These are phyloP conservation scores for Fusarium dlaminii DNA, from an alignment of 2,329 filamentous ascomycete species.

Conservation along the genomic window DNA sequence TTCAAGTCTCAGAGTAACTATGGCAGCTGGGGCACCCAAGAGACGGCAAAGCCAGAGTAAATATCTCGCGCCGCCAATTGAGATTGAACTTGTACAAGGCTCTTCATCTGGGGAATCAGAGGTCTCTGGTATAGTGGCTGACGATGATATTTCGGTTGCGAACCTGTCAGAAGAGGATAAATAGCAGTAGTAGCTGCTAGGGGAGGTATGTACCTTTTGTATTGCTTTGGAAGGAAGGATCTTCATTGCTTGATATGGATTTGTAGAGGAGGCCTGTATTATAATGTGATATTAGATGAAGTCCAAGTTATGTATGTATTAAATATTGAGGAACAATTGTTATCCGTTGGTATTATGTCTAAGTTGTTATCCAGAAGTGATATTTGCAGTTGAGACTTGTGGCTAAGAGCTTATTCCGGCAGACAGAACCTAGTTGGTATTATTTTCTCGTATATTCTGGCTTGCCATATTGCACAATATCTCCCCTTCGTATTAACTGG, in stretches of 20 bases:
- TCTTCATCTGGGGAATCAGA: neutral
- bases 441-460: neutral
- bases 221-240: neutral
- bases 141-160: neutral
- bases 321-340: neutral
- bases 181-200: neutral
- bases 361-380: too few relatives aligned
- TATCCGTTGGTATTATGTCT: too few relatives aligned
- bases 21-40: neutral
- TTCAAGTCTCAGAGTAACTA: neutral
- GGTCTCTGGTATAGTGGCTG: neutral
- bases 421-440: too few relatives aligned
- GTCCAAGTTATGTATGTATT: too few relatives aligned
- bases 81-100: neutral
- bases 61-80: neutral
- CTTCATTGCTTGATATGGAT: neutral
- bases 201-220: too few relatives aligned
- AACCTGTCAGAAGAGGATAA: neutral
- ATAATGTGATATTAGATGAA: neutral
- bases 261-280: neutral
- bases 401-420: too few relatives aligned
- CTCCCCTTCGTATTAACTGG: neutral
- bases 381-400: too few relatives aligned
- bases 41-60: neutral
- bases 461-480: neutral